Evolutionary conservation across 352 stramenopile species (phyloP), one percentile per base, ranked within the genome.

Genomic region (Pythium brachiatum): DNA sequence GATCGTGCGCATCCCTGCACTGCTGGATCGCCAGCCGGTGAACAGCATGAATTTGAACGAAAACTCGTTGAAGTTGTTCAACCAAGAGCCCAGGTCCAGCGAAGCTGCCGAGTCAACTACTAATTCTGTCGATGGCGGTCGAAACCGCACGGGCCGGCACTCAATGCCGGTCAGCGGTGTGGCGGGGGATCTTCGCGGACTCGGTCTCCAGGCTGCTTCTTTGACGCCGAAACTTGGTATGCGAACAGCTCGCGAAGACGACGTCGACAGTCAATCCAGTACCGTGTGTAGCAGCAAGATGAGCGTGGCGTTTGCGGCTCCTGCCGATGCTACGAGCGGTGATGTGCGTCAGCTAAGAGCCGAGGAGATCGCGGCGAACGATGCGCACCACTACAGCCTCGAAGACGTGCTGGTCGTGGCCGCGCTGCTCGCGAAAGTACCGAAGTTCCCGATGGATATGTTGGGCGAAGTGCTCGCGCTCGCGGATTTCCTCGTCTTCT

Each of bases 41-140:
- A 88, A 81, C 53, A 73, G 75, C 20, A 76, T 90, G 64, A 69
- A 75, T 18, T 90, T 92, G n/a, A n/a, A n/a, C n/a, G n/a, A n/a
- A n/a, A n/a, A n/a, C n/a, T n/a, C n/a, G n/a, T n/a, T n/a, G n/a
- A n/a, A n/a, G n/a, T n/a, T n/a, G n/a, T n/a, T n/a, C n/a, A n/a
- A n/a, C n/a, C n/a, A n/a, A n/a, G n/a, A n/a, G n/a, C n/a, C n/a
- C n/a, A n/a, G n/a, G n/a, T n/a, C n/a, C n/a, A n/a, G n/a, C n/a
- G n/a, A n/a, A n/a, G n/a, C n/a, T n/a, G n/a, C n/a, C n/a, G n/a
- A n/a, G n/a, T n/a, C n/a, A n/a, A n/a, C n/a, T n/a, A n/a, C n/a
- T n/a, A n/a, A n/a, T n/a, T n/a, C n/a, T n/a, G n/a, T n/a, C n/a
- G n/a, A n/a, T n/a, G n/a, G n/a, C n/a, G n/a, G n/a, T n/a, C n/a